These are phyloP conservation scores for Cyclotella choctawhatcheeana DNA, from an alignment of 108 stramenopile genomes.

Conservation along the genomic window DNA sequence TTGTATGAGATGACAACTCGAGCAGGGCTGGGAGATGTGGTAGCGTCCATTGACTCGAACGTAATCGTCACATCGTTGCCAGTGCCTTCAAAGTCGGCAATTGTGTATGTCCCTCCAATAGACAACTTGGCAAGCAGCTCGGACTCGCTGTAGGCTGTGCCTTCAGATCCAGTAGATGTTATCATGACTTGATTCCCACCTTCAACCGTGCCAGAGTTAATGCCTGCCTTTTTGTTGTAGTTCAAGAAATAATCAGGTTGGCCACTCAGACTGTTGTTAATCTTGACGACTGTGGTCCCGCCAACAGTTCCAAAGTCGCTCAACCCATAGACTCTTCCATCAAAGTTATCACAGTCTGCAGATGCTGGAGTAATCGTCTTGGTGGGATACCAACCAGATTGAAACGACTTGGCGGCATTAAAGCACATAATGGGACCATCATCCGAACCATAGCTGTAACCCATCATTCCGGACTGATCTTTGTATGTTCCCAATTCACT, in stretches of 20 bases:
- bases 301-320: constrained; percentile 12
- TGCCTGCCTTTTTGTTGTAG: constrained; percentile 52
- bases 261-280: constrained; percentile 10
- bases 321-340: constrained; percentile 27
- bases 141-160: constrained; percentile 45
- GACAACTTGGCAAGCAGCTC: constrained; percentile 40
- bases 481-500: constrained; percentile 46
- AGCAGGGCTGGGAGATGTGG: background rate
- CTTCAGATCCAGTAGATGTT: constrained; percentile 13
- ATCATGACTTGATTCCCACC: constrained; percentile 52
- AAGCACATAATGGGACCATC: constrained; percentile 57
- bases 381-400: constrained; percentile 58
- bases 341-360: constrained; percentile 25
- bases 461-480: constrained; percentile 51
- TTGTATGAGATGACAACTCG: constrained; percentile 7
- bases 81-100: constrained; percentile 6
- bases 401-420: constrained; percentile 59
- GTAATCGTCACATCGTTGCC: constrained; percentile 7
- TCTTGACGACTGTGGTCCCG: constrained; percentile 25
- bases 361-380: constrained; percentile 1
- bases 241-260: constrained; percentile 35
- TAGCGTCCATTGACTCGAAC: background rate
- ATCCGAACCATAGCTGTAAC: constrained; percentile 28
- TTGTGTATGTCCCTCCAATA: constrained; percentile 23
- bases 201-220: constrained; percentile 52